phyloP scores from a whole-genome alignment of 202 grass and related monocot species.

The Zizania palustris region DNA sequence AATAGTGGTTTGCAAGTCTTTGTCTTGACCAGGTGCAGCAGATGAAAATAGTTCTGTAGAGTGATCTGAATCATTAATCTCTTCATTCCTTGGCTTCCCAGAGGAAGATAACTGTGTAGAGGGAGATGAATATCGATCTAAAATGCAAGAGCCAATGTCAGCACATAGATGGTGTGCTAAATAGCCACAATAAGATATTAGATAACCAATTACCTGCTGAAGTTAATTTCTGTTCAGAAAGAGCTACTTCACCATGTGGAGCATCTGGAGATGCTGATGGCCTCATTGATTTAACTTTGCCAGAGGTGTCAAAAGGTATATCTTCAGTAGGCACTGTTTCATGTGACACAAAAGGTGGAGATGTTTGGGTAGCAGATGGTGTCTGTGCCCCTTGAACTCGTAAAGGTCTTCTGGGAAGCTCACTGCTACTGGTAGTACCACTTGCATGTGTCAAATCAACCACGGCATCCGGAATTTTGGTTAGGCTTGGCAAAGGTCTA shows the following conservation, averaged over 20 bases:
- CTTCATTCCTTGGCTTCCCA: constrained; percentile 21
- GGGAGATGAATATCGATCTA: constrained; percentile 16
- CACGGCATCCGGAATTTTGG: too few relatives aligned
- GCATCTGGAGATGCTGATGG: constrained; percentile 8
- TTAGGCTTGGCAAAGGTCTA: too few relatives aligned
- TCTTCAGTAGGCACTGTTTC: neutral
- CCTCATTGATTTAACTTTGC: neutral
- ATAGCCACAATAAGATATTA: constrained; percentile 4
- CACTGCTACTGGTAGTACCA: too few relatives aligned
- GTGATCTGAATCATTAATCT: neutral
- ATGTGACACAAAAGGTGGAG: constrained; percentile 5
- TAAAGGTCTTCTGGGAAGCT: too few relatives aligned
- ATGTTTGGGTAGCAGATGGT: neutral
- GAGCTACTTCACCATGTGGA: neutral
- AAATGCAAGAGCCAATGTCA: constrained; percentile 17
- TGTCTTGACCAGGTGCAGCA: constrained; percentile 12
- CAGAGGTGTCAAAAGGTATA: constrained; percentile 5
- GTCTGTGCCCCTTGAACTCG: constrained; percentile 7
- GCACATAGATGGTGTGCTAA: neutral
- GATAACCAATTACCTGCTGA: constrained; percentile 22
- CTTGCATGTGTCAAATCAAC: too few relatives aligned
- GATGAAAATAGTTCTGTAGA: neutral
- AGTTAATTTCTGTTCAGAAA: constrained; percentile 6
- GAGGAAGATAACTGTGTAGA: neutral
- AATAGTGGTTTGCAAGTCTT: constrained; percentile 13